Evolutionary conservation across 345 rosid species (phyloP).

Genomic region (Aurinia saxatilis): DNA sequence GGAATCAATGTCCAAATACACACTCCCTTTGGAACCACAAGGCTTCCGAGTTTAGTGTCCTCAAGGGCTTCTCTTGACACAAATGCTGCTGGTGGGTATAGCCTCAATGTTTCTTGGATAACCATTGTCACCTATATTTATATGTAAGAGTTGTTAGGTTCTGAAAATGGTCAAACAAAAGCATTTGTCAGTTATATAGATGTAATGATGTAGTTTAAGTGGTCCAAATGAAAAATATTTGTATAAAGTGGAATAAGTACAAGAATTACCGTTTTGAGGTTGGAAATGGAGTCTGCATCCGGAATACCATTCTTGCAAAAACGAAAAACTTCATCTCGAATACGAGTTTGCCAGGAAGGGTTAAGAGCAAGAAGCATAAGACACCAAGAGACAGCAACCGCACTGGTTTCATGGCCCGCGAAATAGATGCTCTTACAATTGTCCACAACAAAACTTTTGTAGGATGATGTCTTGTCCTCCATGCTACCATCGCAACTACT

Average conservation of each 20-base stretch:
- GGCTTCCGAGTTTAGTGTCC: conserved; percentile 48
- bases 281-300: conserved; percentile 43
- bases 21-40: conserved; percentile 51
- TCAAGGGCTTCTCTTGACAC: conserved; percentile 60
- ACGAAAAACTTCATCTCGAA: conserved; percentile 43
- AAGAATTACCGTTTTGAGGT: conserved; percentile 40
- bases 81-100: conserved; percentile 61
- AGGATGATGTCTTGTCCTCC: conserved; percentile 32
- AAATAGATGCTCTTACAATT: conserved; percentile 85
- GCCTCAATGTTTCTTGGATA: conserved; percentile 55
- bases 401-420: conserved; percentile 75
- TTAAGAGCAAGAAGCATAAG: conserved; percentile 74
- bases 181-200: too few species aligned
- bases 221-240: too few species aligned
- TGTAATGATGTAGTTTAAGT: too few species aligned
- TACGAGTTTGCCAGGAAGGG: conserved; percentile 67
- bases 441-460: conserved; percentile 59
- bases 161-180: neutral
- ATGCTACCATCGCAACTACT: conserved; percentile 21
- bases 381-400: conserved; percentile 75
- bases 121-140: conserved; percentile 47
- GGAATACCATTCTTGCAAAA: conserved; percentile 35
- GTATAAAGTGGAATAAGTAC: too few species aligned
- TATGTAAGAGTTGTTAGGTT: neutral
- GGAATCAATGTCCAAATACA: conserved; percentile 52